A percentile compares a stretch with the other conserved stretches of the same genome.
Evolutionary conservation across 768 basidiomycete species (phyloP).

Genomic region (Gloeopeniophorella convolvens): DNA sequence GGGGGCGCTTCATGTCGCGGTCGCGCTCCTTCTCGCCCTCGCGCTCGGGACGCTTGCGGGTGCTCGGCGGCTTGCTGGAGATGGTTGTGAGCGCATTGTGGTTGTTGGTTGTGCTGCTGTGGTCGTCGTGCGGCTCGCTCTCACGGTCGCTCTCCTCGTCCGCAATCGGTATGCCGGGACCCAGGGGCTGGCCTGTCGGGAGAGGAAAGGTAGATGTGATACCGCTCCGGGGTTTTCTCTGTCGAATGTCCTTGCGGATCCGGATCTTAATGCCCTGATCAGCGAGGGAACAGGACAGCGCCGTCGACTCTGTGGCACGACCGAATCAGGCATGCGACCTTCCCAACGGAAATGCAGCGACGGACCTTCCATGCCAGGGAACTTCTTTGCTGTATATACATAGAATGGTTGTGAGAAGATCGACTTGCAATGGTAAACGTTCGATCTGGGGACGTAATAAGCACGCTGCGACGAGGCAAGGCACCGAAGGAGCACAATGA

Average conservation of each 20-base stretch:
- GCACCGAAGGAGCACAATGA: neutral
- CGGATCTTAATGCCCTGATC: constrained; percentile 95
- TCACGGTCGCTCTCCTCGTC: constrained; percentile 20
- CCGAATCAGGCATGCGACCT: constrained; percentile 2
- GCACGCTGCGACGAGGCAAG: neutral
- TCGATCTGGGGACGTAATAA: constrained; percentile 43
- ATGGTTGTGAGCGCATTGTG: constrained; percentile 16
- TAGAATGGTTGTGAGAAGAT: constrained; percentile 88
- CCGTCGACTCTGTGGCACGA: constrained; percentile 64
- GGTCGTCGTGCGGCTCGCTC: constrained; percentile 17
- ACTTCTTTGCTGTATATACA: constrained; percentile 95
- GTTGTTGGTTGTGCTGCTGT: constrained; percentile 14
- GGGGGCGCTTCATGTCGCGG: constrained; percentile 16
- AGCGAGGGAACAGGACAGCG: constrained; percentile 83
- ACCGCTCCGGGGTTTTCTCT: constrained; percentile 53
- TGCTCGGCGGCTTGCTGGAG: constrained; percentile 7
- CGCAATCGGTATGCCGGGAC: constrained; percentile 12
- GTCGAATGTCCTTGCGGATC: constrained; percentile 86
- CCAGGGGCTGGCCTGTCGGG: constrained; percentile 8
- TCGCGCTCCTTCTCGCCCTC: constrained; percentile 20
- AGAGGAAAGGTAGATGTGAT: constrained; percentile 15
- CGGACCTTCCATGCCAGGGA: constrained; percentile 92
- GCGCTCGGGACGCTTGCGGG: constrained; percentile 18
- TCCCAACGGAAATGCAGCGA: constrained; percentile 8
- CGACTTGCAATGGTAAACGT: constrained; percentile 85